Evolutionary conservation across 306 rosid species (phyloP).

Genomic region (Medicago ruthenica): DNA sequence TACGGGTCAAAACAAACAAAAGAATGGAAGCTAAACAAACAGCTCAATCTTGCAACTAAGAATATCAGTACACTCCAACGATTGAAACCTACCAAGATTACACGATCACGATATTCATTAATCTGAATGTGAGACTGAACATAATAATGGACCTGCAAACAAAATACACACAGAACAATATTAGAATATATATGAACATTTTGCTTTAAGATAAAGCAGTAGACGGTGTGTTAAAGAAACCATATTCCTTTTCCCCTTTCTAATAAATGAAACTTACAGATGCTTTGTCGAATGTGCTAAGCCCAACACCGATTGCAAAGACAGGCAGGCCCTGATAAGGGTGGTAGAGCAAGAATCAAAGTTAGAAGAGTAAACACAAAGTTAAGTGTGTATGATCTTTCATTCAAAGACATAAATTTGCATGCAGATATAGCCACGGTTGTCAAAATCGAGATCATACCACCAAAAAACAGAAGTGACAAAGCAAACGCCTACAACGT

Average conservation of each 20-base stretch:
- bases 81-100: conserved; percentile 69
- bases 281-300: conserved; percentile 91
- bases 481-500: not conserved
- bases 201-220: conserved; percentile 20
- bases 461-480: not conserved
- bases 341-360: conserved; percentile 14
- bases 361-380: conserved; percentile 15
- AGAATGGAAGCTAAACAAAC: conserved; percentile 31
- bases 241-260: conserved; percentile 21
- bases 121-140: conserved; percentile 99
- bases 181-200: conserved; percentile 23
- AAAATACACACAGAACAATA: conserved; percentile 10
- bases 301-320: conserved; percentile 87
- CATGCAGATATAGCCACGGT: conserved; percentile 14
- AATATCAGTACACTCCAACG: conserved; percentile 31
- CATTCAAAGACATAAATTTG: not conserved
- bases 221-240: conserved; percentile 25
- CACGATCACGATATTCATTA: conserved; percentile 88
- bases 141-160: conserved; percentile 82
- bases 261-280: conserved; percentile 69
- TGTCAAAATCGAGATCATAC: conserved; percentile 12
- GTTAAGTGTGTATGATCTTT: not conserved
- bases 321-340: conserved; percentile 85
- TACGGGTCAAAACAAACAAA: conserved; percentile 42
- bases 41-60: not conserved